phyloP scores from a whole-genome alignment of 164 flowering plant genomes.

The Platanus orientalis region DNA sequence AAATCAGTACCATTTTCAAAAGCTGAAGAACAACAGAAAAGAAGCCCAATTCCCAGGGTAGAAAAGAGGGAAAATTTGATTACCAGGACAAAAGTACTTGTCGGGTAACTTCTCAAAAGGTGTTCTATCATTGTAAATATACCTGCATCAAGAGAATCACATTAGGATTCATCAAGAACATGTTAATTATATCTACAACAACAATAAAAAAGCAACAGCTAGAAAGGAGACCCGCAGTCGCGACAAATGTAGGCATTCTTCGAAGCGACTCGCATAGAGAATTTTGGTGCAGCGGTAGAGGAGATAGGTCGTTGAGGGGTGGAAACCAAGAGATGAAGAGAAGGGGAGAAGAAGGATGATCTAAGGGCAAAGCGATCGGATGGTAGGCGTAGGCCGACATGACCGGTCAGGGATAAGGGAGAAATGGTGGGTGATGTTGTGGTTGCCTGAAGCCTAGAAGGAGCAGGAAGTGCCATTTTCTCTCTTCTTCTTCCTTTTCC shows the following conservation, averaged over 20 bases:
- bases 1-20: no score
- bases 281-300: conserved; percentile 40
- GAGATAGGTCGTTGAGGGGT: conserved; percentile 17
- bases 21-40: neutral
- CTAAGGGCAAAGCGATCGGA: conserved; percentile 46
- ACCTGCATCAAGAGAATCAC: conserved; percentile 39
- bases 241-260: conserved; percentile 91
- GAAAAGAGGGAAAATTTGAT: neutral
- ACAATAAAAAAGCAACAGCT: neutral
- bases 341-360: conserved; percentile 55
- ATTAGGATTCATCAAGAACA: neutral
- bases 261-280: conserved; percentile 73
- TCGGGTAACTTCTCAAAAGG: conserved; percentile 93
- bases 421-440: conserved; percentile 13
- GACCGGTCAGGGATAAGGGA: conserved; percentile 23
- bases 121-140: conserved; percentile 81
- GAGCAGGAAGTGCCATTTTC: conserved; percentile 38
- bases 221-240: conserved; percentile 96
- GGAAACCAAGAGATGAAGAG: conserved; percentile 39
- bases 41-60: neutral
- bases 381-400: conserved; percentile 39
- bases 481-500: no score
- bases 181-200: neutral
- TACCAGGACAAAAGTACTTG: conserved; percentile 92
- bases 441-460: conserved; percentile 19